A percentile compares a stretch with the other conserved stretches of the same genome.
These are phyloP conservation scores for Quercus suber DNA, from an alignment of 306 rosid genomes.

Conservation along the genomic window DNA sequence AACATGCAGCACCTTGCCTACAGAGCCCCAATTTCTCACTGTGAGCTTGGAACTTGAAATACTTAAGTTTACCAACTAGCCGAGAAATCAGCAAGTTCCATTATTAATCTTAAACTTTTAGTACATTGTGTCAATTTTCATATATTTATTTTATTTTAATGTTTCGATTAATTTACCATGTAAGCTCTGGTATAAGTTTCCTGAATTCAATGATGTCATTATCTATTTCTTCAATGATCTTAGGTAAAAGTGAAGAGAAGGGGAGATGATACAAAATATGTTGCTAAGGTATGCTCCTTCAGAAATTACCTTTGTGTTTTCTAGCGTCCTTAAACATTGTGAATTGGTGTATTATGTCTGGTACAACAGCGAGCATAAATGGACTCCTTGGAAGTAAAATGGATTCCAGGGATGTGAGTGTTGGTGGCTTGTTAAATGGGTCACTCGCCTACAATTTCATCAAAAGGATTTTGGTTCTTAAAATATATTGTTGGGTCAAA, in stretches of 20 bases:
- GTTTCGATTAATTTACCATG: conserved; percentile 12
- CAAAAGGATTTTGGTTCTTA: background rate
- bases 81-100: conserved; percentile 1
- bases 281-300: conserved; percentile 78
- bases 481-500: background rate
- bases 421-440: background rate
- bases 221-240: conserved; percentile 15
- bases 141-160: conserved; percentile 11
- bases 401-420: background rate
- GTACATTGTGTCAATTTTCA: background rate
- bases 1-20: background rate
- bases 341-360: background rate
- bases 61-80: background rate
- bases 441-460: background rate
- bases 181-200: conserved; percentile 3
- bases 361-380: background rate
- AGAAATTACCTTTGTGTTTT: conserved; percentile 12
- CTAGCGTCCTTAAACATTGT: background rate
- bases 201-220: conserved; percentile 8
- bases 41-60: background rate
- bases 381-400: background rate
- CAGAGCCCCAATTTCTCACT: background rate
- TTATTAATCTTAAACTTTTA: background rate
- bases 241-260: conserved; percentile 98
- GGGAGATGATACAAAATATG: conserved; percentile 96